These are phyloP conservation scores for Starmerella davenportii DNA, from an alignment of 805 yeast genomes.

Conservation along the genomic window DNA sequence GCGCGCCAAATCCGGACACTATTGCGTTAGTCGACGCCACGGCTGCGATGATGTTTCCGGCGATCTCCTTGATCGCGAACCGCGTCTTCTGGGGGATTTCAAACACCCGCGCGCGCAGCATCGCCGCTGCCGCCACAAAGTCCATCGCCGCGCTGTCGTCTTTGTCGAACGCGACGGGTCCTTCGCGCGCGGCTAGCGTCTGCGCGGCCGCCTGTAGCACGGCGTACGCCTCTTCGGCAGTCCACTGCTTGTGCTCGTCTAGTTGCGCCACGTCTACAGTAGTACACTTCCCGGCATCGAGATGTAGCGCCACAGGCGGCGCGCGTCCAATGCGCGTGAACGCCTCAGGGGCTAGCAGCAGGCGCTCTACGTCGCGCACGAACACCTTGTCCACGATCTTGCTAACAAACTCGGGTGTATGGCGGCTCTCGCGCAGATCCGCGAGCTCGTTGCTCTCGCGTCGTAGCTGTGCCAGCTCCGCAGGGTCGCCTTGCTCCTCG, in stretches of 20 bases:
- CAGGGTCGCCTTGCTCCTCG: slow-evolving; percentile 21
- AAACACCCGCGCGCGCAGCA: slow-evolving; percentile 70
- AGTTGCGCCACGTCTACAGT: slow-evolving; percentile 20
- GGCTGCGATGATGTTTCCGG: slow-evolving; percentile 96
- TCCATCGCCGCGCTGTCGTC: slow-evolving; percentile 84
- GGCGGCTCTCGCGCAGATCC: slow-evolving; percentile 19
- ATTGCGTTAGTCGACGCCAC: slow-evolving; percentile 96
- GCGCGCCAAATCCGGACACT: slow-evolving; percentile 71
- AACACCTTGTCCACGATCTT: slow-evolving; percentile 33
- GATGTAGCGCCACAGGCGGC: slow-evolving; percentile 46
- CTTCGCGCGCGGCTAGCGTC: slow-evolving; percentile 33
- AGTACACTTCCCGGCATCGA: slow-evolving; percentile 14
- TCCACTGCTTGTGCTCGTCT: slow-evolving; percentile 37
- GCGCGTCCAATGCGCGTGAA: slow-evolving; percentile 53
- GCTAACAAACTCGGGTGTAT: slow-evolving; percentile 22
- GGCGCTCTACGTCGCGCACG: slow-evolving; percentile 57
- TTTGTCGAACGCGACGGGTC: slow-evolving; percentile 48
- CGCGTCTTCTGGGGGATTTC: slow-evolving; percentile 63
- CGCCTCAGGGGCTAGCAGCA: slow-evolving; percentile 42
- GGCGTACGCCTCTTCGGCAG: slow-evolving; percentile 40
- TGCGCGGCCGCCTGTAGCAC: slow-evolving; percentile 36
- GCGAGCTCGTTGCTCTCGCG: slow-evolving; percentile 25
- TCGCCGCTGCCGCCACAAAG: slow-evolving; percentile 83
- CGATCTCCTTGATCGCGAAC: slow-evolving; percentile 78
- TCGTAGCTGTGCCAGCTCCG: slow-evolving; percentile 20